These are phyloP conservation scores for Pichia deserticola DNA, from an alignment of 805 yeast species.

Conservation along the genomic window DNA sequence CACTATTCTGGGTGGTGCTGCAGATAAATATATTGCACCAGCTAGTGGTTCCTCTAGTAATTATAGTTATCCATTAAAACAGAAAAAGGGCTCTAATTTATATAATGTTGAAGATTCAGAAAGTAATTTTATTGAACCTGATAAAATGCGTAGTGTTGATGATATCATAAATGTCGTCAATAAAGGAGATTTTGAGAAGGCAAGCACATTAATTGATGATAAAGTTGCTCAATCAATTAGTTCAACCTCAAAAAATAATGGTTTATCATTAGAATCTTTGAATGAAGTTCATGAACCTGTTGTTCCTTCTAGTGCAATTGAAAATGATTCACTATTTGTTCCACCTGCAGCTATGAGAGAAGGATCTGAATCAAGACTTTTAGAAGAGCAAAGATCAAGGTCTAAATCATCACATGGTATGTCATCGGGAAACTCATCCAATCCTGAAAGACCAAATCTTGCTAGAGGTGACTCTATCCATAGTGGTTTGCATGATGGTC, in stretches of 20 bases:
- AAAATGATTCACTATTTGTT: conserved; percentile 30
- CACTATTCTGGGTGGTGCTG: conserved; percentile 26
- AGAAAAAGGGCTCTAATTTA: conserved; percentile 1
- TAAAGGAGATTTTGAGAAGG: conserved; percentile 21
- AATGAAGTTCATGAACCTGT: conserved; percentile 14
- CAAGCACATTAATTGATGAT: conserved; percentile 8
- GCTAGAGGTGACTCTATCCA: conserved; percentile 77
- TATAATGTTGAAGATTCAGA: neutral
- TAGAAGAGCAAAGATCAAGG: conserved; percentile 18
- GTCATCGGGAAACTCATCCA: neutral
- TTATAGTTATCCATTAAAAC: conserved; percentile 4
- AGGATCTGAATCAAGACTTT: conserved; percentile 30
- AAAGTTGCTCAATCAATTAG: conserved; percentile 11
- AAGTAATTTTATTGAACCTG: conserved; percentile 19
- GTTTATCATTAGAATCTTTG: conserved; percentile 11
- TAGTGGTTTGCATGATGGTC: conserved; percentile 40
- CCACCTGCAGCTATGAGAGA: conserved; percentile 42
- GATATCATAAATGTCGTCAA: conserved; percentile 28
- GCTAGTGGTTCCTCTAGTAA: conserved; percentile 23
- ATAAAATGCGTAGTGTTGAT: conserved; percentile 22
- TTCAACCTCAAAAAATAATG: neutral
- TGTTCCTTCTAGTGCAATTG: conserved; percentile 31
- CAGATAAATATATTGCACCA: conserved; percentile 29
- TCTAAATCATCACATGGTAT: conserved; percentile 10
- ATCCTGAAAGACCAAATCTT: conserved; percentile 45